phyloP scores from a whole-genome alignment of 495 filamentous ascomycete genomes.

The Penicillium manginii region DNA sequence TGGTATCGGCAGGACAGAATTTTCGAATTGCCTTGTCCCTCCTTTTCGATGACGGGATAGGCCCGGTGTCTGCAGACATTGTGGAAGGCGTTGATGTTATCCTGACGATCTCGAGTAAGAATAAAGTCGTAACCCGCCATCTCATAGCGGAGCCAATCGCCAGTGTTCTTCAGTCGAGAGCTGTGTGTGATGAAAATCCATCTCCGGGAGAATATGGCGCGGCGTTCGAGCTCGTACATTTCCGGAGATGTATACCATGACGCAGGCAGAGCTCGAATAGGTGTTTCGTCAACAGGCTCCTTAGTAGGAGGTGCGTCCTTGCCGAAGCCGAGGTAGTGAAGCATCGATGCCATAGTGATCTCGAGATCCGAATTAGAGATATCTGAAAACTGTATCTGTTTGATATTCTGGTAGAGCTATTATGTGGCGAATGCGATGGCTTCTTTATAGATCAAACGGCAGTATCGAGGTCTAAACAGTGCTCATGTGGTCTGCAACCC shows the following conservation, averaged over 20 bases:
- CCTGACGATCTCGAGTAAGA: conserved; percentile 47
- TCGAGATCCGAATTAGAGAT: background rate
- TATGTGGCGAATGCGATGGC: background rate
- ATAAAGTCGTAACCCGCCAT: conserved; percentile 54
- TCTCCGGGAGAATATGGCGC: conserved; percentile 53
- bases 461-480: background rate
- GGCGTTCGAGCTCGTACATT: conserved; percentile 56
- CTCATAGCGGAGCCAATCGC: conserved; percentile 53
- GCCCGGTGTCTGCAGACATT: conserved; percentile 60
- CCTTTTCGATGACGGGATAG: conserved; percentile 54
- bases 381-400: background rate
- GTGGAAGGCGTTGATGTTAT: conserved; percentile 56
- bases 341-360: conserved; percentile 26
- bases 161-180: conserved; percentile 45
- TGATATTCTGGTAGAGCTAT: background rate
- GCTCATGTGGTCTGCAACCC: conserved; percentile 1
- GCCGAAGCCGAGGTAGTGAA: conserved; percentile 38
- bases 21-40: conserved; percentile 46
- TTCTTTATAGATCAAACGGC: conserved; percentile 1
- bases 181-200: conserved; percentile 57
- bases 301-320: conserved; percentile 21
- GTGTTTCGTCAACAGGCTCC: conserved; percentile 19
- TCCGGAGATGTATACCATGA: conserved; percentile 53
- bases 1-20: conserved; percentile 62
- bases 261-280: conserved; percentile 46